Conservation (phyloP, 768 basidiomycete genomes). For the Dacryopinax primogenitus region DNA sequence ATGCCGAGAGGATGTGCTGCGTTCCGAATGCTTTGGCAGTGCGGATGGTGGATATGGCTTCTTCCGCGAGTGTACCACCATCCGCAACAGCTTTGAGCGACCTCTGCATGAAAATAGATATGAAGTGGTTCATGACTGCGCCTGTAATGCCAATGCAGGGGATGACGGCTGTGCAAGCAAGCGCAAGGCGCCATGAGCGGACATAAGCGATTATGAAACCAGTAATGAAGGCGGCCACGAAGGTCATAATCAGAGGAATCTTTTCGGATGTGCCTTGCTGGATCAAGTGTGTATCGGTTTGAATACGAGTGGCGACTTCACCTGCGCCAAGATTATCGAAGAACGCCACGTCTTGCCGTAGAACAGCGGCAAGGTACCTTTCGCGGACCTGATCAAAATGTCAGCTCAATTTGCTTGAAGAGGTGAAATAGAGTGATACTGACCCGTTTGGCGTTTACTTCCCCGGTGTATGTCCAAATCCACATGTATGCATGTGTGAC, state of each 20-base stretch:
- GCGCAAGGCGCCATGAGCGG: constrained; percentile 32
- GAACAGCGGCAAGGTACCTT: constrained; percentile 30
- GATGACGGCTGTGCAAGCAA: constrained; percentile 29
- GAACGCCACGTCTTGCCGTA: constrained; percentile 34
- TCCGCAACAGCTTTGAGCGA: constrained; percentile 27
- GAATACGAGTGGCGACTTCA: constrained; percentile 35
- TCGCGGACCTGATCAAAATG: constrained; percentile 24
- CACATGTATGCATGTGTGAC: constrained; percentile 28
- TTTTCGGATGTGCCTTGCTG: constrained; percentile 34
- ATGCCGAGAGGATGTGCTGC: constrained; percentile 23
- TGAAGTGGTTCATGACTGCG: constrained; percentile 18
- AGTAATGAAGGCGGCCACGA: constrained; percentile 27
- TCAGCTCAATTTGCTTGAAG: background rate
- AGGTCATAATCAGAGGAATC: constrained; percentile 20
- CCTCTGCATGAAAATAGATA: constrained; percentile 23
- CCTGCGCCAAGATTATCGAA: constrained; percentile 36
- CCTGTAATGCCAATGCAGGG: constrained; percentile 30
- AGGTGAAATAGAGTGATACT: background rate
- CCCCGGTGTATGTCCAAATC: constrained; percentile 32
- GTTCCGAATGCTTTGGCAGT: constrained; percentile 33
- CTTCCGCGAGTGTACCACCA: constrained; percentile 32
- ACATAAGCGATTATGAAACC: constrained; percentile 31
- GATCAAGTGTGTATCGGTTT: constrained; percentile 29
- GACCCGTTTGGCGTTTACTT: constrained; percentile 26
- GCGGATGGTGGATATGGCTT: constrained; percentile 31